Evolutionary conservation across 1,284 basidiomycete genomes (phyloP), one percentile per base, ranked within the genome.

Genomic region (Austroboletus novae-zelandiae): DNA sequence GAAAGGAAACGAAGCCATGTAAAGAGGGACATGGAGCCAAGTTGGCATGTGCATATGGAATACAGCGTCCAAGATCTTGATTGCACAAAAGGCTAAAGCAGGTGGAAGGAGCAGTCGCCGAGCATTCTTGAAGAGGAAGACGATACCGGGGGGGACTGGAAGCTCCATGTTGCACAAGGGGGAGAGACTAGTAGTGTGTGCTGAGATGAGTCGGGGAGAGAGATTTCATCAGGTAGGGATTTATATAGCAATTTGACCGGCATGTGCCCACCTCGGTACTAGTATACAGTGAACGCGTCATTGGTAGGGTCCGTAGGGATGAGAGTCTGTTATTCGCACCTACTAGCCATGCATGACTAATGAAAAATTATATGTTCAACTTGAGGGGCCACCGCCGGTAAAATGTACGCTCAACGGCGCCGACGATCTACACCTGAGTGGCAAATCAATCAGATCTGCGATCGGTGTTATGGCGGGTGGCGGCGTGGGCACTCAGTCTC

Each of bases 1-100:
- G 9, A 63, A 35, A 3, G 69, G 71, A 17, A 67, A 55, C 5
- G 65, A 65, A 15, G 60, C 45, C 20, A 65, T 7, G 29, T 46
- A 67, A 20, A 61, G 50, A 4, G 47, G 14, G 6, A 50, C 27
- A 14, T 57, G 47, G 9, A 62, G 48, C 61, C 60, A 66, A 27
- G 29, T 9, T 8, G 62, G 57, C 2, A 52, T 25, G 10, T 52
- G 11, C 9, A 43, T 34, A 20, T 37, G 34, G 25, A 46, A 53
- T 15, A 54, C 18, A 3, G 48, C 17, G 17, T 32, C 17, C 42
- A 49, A 48, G 10, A 57, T 17, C 10, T 48, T 50, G 18, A 58
- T 45, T 13, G 50, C 49, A 30, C 52, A 51, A 42, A 58, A 61
- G 11, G 48, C 47, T 6, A 60, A 15, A 9, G 49, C 41, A 4